phyloP scores from a whole-genome alignment of 2,329 filamentous ascomycete genomes.

The Xylariaceae sp. region DNA sequence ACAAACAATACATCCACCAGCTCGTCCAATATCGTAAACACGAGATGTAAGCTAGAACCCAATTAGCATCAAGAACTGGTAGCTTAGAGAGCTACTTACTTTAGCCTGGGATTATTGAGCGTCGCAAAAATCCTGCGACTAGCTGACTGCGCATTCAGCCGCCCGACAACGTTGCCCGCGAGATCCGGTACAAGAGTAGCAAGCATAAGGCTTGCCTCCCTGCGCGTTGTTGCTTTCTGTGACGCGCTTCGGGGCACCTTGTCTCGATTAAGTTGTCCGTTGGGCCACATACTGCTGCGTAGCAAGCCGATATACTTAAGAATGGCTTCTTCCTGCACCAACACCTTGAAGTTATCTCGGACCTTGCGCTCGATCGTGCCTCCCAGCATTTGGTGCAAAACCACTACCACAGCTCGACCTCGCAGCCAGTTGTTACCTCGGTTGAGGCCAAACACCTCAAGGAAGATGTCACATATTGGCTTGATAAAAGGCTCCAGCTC shows the following conservation, averaged over 20 bases:
- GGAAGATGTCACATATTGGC: constrained; percentile 94
- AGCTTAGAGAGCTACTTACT: constrained; percentile 53
- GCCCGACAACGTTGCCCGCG: constrained; percentile 87
- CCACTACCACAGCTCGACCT: constrained; percentile 90
- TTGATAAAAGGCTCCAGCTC: constrained; percentile 95
- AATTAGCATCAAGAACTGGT: constrained; percentile 11
- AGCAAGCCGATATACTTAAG: constrained; percentile 70
- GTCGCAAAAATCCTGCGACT: constrained; percentile 85
- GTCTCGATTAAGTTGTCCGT: constrained; percentile 50
- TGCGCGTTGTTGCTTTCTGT: constrained; percentile 76
- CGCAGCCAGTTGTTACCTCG: constrained; percentile 96
- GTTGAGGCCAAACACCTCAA: constrained; percentile 93
- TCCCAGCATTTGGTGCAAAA: constrained; percentile 90
- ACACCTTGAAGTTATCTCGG: constrained; percentile 70
- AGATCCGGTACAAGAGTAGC: constrained; percentile 87
- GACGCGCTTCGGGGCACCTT: constrained; percentile 55
- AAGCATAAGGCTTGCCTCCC: constrained; percentile 84
- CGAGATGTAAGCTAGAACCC: constrained; percentile 57
- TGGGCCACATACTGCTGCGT: constrained; percentile 79
- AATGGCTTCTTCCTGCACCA: constrained; percentile 75
- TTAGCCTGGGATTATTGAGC: constrained; percentile 84
- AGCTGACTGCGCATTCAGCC: constrained; percentile 85
- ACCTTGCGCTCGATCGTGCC: constrained; percentile 96
- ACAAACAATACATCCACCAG: constrained; percentile 62
- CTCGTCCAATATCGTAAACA: constrained; percentile 69